A percentile compares a stretch with the other conserved stretches of the same genome.
phyloP scores from a whole-genome alignment of 345 rosid genomes.

The Euphorbia peplus region DNA sequence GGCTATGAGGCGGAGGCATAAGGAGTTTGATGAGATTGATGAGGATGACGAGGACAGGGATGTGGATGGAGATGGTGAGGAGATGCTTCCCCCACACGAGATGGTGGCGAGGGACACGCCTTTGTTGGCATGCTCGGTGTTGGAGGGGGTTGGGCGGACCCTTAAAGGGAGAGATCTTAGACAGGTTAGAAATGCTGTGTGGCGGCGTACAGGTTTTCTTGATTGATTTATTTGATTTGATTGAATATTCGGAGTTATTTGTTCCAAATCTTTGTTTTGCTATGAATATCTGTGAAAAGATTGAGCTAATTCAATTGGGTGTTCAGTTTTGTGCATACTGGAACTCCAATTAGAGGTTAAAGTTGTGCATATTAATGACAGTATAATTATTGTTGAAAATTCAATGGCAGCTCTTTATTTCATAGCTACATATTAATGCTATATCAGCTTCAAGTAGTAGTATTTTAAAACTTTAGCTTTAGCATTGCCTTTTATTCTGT shows the following conservation, averaged over 20 bases:
- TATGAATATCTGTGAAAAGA: constrained; percentile 5
- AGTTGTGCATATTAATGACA: not conserved
- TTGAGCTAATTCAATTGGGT: constrained; percentile 7
- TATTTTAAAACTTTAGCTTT: too few species aligned
- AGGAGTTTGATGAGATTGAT: constrained; percentile 46
- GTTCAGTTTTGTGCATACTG: not conserved
- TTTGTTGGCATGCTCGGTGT: constrained; percentile 59
- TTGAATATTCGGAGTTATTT: not conserved
- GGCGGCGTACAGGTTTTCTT: constrained; percentile 75
- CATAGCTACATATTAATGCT: too few species aligned
- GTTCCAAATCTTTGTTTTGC: not conserved
- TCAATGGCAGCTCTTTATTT: not conserved
- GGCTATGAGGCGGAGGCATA: constrained; percentile 37
- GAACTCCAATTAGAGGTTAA: not conserved
- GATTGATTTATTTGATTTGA: constrained; percentile 63
- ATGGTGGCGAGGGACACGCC: constrained; percentile 71
- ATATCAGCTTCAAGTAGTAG: too few species aligned
- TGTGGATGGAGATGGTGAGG: constrained; percentile 17
- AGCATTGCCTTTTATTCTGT: too few species aligned
- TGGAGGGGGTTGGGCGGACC: constrained; percentile 86
- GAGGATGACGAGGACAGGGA: constrained; percentile 46
- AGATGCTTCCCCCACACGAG: constrained; percentile 89
- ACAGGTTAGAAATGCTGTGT: constrained; percentile 79
- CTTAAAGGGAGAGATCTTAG: constrained; percentile 87
- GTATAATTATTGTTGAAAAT: not conserved